Conservation (phyloP, 2,329 filamentous ascomycete species). For the Chrysosporium queenslandicum region DNA sequence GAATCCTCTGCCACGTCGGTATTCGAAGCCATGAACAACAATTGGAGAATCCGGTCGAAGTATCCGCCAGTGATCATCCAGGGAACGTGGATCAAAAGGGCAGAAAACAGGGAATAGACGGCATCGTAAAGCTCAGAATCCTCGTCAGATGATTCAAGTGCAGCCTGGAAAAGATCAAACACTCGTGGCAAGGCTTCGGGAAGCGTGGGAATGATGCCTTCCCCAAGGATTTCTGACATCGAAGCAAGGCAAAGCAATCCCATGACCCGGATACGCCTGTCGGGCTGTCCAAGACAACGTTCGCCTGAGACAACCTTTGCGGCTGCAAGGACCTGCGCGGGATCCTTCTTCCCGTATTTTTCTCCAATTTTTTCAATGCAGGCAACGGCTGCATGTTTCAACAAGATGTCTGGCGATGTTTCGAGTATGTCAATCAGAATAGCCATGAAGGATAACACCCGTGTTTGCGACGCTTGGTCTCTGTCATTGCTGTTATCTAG, state of each 20-base stretch:
- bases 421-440: constrained; percentile 67
- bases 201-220: constrained; percentile 74
- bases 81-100: constrained; percentile 71
- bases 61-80: constrained; percentile 77
- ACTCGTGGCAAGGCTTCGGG: constrained; percentile 64
- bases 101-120: constrained; percentile 66
- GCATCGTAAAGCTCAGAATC: constrained; percentile 67
- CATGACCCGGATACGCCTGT: constrained; percentile 65
- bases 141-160: constrained; percentile 45
- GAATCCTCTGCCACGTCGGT: constrained; percentile 52
- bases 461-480: constrained; percentile 56
- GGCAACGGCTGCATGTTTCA: constrained; percentile 75
- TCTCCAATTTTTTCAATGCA: constrained; percentile 90
- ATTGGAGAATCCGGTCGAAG: constrained; percentile 58
- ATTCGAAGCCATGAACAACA: constrained; percentile 63
- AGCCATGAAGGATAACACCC: constrained; percentile 68
- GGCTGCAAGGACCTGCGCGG: constrained; percentile 62
- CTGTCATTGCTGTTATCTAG: constrained; percentile 63
- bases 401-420: constrained; percentile 58
- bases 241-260: constrained; percentile 84
- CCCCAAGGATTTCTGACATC: constrained; percentile 75
- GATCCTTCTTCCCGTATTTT: constrained; percentile 88
- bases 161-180: constrained; percentile 59
- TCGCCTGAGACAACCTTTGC: constrained; percentile 67
- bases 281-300: constrained; percentile 63